phyloP scores from a whole-genome alignment of 192 early-diverging fungal genomes.

The Coemansia aciculifera region DNA sequence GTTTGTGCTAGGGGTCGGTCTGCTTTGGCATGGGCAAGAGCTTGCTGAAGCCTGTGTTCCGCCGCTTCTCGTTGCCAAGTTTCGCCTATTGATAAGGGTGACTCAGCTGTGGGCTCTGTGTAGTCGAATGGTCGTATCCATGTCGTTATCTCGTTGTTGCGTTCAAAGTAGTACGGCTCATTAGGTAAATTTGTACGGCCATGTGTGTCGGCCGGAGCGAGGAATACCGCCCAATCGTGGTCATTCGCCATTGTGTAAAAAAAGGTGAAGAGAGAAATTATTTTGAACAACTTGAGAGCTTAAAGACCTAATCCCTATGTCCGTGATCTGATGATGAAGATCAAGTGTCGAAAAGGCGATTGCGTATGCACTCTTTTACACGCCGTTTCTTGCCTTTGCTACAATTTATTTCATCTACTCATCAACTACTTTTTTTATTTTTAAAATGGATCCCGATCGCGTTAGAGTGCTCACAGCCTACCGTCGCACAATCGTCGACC shows the following conservation, averaged over 20 bases:
- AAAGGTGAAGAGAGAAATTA: background rate
- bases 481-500: slow-evolving; percentile 85
- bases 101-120: background rate
- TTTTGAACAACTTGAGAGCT: background rate
- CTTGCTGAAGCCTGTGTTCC: slow-evolving; percentile 1
- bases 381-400: background rate
- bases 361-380: slow-evolving; percentile 9
- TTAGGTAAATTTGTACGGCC: slow-evolving; percentile 11
- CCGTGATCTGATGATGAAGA: too few species aligned
- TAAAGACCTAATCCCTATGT: background rate
- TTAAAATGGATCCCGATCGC: slow-evolving; percentile 57
- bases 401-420: background rate
- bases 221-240: slow-evolving; percentile 49
- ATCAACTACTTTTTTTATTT: background rate
- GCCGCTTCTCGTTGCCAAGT: slow-evolving; percentile 19
- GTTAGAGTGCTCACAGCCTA: slow-evolving; percentile 81
- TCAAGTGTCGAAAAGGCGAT: background rate
- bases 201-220: slow-evolving; percentile 17
- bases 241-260: background rate
- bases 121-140: slow-evolving; percentile 54
- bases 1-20: slow-evolving; percentile 23
- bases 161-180: slow-evolving; percentile 48
- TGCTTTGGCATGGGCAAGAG: slow-evolving; percentile 14
- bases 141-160: slow-evolving; percentile 39
- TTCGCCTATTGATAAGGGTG: slow-evolving; percentile 10